Evolutionary conservation across 768 basidiomycete genomes (phyloP).

Genomic region (Boletus vinaceobasis): DNA sequence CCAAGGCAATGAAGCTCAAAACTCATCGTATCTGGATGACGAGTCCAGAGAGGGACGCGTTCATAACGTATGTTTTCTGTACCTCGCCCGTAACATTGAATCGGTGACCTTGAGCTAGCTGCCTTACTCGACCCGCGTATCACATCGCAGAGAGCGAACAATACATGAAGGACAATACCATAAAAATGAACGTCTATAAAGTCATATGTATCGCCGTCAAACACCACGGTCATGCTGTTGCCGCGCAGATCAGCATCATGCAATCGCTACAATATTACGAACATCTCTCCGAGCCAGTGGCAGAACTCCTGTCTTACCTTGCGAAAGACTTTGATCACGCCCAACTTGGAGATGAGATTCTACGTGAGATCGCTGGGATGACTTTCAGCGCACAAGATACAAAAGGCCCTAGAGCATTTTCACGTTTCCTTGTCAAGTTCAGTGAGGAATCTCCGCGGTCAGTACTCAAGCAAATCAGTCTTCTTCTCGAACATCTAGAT

Average conservation of each 20-base stretch:
- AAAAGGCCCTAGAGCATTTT: slow-evolving; percentile 84
- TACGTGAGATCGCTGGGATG: slow-evolving; percentile 82
- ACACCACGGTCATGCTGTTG: slow-evolving; percentile 77
- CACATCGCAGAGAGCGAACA: slow-evolving; percentile 80
- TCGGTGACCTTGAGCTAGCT: slow-evolving; percentile 43
- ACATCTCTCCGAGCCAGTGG: slow-evolving; percentile 91
- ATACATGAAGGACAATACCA: slow-evolving; percentile 78
- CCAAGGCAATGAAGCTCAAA: slow-evolving; percentile 64
- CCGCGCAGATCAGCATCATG: slow-evolving; percentile 87
- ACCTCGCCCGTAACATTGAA: neutral
- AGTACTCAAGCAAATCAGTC: slow-evolving; percentile 85
- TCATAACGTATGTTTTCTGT: slow-evolving; percentile 53
- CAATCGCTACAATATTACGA: slow-evolving; percentile 92
- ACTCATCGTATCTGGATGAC: slow-evolving; percentile 88
- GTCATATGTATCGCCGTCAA: slow-evolving; percentile 91
- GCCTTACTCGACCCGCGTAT: slow-evolving; percentile 85
- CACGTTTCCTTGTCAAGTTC: slow-evolving; percentile 76
- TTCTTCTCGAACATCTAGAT: slow-evolving; percentile 83
- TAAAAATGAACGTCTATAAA: slow-evolving; percentile 77
- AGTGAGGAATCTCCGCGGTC: slow-evolving; percentile 76
- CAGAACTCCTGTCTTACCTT: slow-evolving; percentile 78
- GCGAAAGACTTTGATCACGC: slow-evolving; percentile 84
- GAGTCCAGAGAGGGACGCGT: slow-evolving; percentile 78
- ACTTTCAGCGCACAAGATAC: slow-evolving; percentile 77
- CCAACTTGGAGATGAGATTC: slow-evolving; percentile 86